These are phyloP conservation scores for Tinospora cordifolia DNA, from an alignment of 164 flowering plant species.

Conservation along the genomic window DNA sequence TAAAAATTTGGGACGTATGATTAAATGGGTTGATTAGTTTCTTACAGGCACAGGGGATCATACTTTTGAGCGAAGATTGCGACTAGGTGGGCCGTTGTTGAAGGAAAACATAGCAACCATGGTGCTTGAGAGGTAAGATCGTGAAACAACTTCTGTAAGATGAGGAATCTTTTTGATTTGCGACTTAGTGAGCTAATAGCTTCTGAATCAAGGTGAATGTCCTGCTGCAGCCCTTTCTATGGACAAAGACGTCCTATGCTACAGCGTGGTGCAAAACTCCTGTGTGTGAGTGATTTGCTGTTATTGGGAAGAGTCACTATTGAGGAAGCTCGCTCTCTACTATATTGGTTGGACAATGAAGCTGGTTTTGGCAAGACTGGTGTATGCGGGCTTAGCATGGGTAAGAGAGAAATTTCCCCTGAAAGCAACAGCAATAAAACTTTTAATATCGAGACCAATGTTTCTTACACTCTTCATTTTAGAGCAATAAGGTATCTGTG, in stretches of 20 bases:
- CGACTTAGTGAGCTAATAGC: not conserved
- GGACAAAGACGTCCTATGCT: conserved; percentile 77
- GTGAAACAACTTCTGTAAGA: conserved; percentile 1
- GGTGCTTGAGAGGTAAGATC: conserved; percentile 93
- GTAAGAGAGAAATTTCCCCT: conserved; percentile 33
- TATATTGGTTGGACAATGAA: conserved; percentile 78
- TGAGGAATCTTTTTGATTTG: not conserved
- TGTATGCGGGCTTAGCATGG: conserved; percentile 98
- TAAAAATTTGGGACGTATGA: not conserved
- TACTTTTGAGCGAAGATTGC: conserved; percentile 82
- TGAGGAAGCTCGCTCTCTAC: conserved; percentile 83
- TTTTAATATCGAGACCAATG: too few species aligned
- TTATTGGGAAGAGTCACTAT: conserved; percentile 86
- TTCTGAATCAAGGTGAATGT: conserved; percentile 17
- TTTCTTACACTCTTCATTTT: too few species aligned
- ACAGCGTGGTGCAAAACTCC: conserved; percentile 82
- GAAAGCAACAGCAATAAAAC: not conserved
- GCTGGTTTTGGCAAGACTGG: conserved; percentile 88
- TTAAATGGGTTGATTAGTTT: not conserved
- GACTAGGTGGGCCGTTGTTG: conserved; percentile 88
- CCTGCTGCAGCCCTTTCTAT: conserved; percentile 74
- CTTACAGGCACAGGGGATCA: conserved; percentile 91
- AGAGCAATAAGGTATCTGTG: too few species aligned
- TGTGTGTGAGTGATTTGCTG: conserved; percentile 93
- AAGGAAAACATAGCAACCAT: conserved; percentile 94